Conservation (phyloP, 164 flowering plant genomes). For the Macadamia tetraphylla region DNA sequence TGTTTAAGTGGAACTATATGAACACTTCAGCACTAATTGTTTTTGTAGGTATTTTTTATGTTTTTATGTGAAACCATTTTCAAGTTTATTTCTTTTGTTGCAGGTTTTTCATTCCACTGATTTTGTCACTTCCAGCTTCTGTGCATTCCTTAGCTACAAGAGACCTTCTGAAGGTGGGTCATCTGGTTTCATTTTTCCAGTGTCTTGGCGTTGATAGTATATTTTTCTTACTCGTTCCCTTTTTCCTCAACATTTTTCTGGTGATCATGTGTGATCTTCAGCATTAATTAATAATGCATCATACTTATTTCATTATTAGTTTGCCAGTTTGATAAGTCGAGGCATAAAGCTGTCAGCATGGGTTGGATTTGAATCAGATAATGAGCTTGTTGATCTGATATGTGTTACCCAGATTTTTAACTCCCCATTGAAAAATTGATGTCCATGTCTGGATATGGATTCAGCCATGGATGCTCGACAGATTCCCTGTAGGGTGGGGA, state of each 20-base stretch:
- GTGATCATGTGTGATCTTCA: no score
- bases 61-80: background rate
- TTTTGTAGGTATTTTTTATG: background rate
- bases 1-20: background rate
- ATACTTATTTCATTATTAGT: background rate
- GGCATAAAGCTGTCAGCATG: no score
- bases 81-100: conserved; percentile 7
- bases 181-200: background rate
- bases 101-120: conserved; percentile 80
- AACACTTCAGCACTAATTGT: background rate
- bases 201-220: background rate
- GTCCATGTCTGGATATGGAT: no score
- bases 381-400: no score
- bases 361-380: no score
- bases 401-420: no score
- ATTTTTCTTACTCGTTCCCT: background rate
- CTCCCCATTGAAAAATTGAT: no score
- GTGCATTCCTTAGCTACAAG: conserved; percentile 74
- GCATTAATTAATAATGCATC: background rate
- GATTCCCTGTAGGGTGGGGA: no score
- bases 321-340: no score
- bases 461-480: no score
- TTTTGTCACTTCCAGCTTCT: conserved; percentile 75
- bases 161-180: conserved; percentile 70
- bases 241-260: no score